Evolutionary conservation across 805 yeast genomes (phyloP).

Genomic region (Sugiyamaella valdiviana): DNA sequence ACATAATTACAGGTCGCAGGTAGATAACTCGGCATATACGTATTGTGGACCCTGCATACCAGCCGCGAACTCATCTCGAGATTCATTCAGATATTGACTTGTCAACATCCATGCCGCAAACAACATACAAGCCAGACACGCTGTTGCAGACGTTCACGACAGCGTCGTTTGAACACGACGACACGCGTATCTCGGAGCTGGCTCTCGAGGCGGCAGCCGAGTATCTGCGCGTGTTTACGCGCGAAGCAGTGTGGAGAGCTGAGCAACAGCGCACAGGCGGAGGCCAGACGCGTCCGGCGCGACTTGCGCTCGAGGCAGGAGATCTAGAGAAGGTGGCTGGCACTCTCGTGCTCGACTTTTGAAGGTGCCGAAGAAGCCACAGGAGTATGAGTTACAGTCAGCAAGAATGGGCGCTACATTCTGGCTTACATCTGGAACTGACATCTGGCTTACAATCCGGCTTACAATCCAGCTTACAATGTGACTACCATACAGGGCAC

Average conservation of each 20-base stretch:
- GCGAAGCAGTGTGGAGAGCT: conserved; percentile 44
- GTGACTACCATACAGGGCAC: too few species aligned
- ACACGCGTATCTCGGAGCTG: conserved; percentile 20
- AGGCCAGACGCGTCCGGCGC: not conserved
- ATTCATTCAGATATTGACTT: too few species aligned
- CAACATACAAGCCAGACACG: conserved; percentile 7
- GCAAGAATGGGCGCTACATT: too few species aligned
- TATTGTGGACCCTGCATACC: not conserved
- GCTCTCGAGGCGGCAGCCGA: conserved; percentile 33
- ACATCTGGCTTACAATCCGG: too few species aligned
- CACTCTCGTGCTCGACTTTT: conserved; percentile 42
- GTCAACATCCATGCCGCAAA: not conserved
- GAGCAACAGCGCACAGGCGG: conserved; percentile 34
- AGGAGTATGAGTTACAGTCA: not conserved
- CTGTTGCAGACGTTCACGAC: conserved; percentile 19
- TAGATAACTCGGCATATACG: not conserved
- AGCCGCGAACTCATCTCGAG: too few species aligned
- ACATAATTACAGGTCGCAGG: too few species aligned
- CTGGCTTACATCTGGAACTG: too few species aligned
- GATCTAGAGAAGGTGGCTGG: conserved; percentile 41
- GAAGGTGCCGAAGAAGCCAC: not conserved
- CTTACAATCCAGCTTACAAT: too few species aligned
- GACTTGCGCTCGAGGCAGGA: conserved; percentile 7
- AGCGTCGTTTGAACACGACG: conserved; percentile 20
- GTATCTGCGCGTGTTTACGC: conserved; percentile 42